phyloP scores from a whole-genome alignment of 1,284 basidiomycete species.

The Trichosporon ovoides region DNA sequence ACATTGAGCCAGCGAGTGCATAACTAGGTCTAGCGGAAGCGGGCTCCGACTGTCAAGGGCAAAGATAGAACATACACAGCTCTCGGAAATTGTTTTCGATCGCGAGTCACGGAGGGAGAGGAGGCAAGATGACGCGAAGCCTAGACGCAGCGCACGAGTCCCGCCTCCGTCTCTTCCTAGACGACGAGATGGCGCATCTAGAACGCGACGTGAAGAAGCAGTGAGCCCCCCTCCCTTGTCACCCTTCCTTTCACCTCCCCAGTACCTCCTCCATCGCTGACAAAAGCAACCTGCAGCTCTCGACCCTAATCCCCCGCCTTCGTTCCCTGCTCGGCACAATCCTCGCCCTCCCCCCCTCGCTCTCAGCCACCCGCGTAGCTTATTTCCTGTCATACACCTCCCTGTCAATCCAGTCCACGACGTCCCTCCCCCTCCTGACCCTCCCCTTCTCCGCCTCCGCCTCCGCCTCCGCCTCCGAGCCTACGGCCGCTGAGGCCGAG shows the following conservation, averaged over 20 bases:
- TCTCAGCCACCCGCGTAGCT: slow-evolving; percentile 23
- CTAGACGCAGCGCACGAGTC: slow-evolving; percentile 26
- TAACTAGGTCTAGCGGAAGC: no score
- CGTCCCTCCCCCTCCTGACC: slow-evolving; percentile 26
- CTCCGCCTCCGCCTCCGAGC: not conserved
- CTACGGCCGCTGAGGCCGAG: not conserved
- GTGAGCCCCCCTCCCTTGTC: slow-evolving; percentile 17
- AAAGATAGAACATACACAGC: no score
- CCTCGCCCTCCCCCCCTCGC: slow-evolving; percentile 29
- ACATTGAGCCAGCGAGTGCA: no score
- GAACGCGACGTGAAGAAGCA: slow-evolving; percentile 35
- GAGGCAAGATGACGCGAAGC: not conserved
- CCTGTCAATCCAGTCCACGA: slow-evolving; percentile 22
- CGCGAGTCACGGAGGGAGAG: not conserved
- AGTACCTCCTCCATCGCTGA: no score
- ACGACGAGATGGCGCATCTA: slow-evolving; percentile 23
- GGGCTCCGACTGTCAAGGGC: no score
- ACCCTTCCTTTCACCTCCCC: no score
- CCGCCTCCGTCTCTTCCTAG: slow-evolving; percentile 25
- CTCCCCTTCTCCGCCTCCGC: no score
- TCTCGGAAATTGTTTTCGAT: no score
- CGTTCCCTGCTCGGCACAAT: slow-evolving; percentile 26
- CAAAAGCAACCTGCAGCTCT: slow-evolving; percentile 20
- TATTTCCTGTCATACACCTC: slow-evolving; percentile 32
- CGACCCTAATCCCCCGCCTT: slow-evolving; percentile 23